These are phyloP conservation scores for Cyanidioschyzon merolae DNA, from an alignment of 23 red algal species.

Conservation along the genomic window DNA sequence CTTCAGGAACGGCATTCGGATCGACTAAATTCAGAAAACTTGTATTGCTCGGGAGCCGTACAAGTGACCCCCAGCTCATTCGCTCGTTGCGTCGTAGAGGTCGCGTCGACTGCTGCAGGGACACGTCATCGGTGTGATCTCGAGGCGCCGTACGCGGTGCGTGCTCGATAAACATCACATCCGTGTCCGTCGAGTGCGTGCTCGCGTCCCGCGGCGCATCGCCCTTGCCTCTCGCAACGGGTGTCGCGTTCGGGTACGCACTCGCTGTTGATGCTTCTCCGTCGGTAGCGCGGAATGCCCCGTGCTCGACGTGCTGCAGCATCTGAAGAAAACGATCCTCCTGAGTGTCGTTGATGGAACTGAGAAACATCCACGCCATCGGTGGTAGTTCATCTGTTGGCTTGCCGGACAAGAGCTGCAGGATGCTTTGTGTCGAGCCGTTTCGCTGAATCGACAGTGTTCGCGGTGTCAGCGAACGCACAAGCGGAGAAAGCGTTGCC, in stretches of 20 bases:
- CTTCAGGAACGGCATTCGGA: background rate
- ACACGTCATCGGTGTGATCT: too few relatives aligned
- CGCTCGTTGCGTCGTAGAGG: background rate
- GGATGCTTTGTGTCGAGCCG: slow-evolving; percentile 3
- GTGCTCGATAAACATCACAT: too few relatives aligned
- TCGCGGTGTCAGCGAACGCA: background rate
- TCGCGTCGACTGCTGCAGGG: background rate
- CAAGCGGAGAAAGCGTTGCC: background rate
- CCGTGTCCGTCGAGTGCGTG: too few relatives aligned
- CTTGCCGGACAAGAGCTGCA: background rate
- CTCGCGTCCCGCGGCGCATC: too few relatives aligned
- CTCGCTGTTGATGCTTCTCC: too few relatives aligned
- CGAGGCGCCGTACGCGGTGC: too few relatives aligned
- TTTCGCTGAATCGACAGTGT: background rate
- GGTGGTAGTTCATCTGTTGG: background rate
- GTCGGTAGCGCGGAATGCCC: background rate
- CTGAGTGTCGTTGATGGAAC: background rate
- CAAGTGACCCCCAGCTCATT: background rate
- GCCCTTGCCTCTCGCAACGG: too few relatives aligned
- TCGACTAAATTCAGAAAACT: background rate
- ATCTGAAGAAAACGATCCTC: background rate
- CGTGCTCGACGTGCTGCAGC: background rate
- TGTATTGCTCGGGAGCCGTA: background rate
- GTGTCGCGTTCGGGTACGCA: too few relatives aligned
- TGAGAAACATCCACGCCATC: slow-evolving; percentile 6